Percentiles rank a stretch among this genome's conserved stretches.
These are phyloP conservation scores for Coix lacrymajobi DNA, from an alignment of 176 grass and related monocot species.

Conservation along the genomic window DNA sequence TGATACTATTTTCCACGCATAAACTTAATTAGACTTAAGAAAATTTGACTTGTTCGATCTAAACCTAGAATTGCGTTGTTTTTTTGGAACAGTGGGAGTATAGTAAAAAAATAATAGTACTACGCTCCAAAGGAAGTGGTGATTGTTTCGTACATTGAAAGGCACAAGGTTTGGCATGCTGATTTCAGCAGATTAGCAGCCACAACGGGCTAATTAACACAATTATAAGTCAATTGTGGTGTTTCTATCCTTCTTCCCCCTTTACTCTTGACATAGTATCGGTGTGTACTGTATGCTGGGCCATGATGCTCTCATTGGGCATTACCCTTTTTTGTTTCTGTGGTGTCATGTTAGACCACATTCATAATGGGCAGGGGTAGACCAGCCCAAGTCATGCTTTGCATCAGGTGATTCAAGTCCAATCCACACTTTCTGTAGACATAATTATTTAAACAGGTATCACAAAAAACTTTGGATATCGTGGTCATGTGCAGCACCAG, in stretches of 20 bases:
- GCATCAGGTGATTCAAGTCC: not conserved
- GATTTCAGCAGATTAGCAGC: not conserved
- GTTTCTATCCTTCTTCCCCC: not conserved
- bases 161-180: slow-evolving; percentile 5
- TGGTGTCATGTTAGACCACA: not conserved
- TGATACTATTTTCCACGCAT: not conserved
- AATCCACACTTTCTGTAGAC: not conserved
- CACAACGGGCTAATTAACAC: not conserved
- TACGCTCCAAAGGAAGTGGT: not conserved
- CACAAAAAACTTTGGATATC: not conserved
- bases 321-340: not conserved
- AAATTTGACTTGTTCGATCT: not conserved
- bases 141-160: not conserved
- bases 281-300: not conserved
- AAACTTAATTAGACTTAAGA: not conserved
- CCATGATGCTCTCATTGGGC: not conserved
- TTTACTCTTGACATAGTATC: not conserved
- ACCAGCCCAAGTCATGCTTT: not conserved
- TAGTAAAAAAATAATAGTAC: not conserved
- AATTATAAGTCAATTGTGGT: not conserved
- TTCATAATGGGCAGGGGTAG: not conserved
- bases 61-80: not conserved
- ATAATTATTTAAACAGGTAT: not conserved
- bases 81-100: not conserved
- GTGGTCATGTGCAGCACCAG: not conserved